Evolutionary conservation across 805 yeast genomes (phyloP).

Genomic region (Clavispora asparagi): DNA sequence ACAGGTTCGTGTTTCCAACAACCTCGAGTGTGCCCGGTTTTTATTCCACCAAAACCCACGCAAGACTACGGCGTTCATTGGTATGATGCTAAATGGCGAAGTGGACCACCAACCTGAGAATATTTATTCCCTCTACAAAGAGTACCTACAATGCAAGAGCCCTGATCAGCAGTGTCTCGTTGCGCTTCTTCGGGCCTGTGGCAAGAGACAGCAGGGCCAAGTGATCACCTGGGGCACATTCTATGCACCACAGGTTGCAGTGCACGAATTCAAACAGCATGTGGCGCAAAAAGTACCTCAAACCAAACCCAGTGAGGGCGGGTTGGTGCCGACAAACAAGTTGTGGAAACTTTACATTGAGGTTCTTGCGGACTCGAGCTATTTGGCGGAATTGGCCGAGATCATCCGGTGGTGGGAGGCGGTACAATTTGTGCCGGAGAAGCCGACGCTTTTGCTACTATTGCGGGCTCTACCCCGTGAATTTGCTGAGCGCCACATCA

Average conservation of each 20-base stretch:
- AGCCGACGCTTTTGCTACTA: slow-evolving; percentile 34
- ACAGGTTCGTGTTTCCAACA: slow-evolving; percentile 5
- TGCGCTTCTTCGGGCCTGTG: slow-evolving; percentile 48
- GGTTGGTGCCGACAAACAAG: slow-evolving; percentile 39
- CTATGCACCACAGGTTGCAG: slow-evolving; percentile 56
- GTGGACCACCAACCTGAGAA: slow-evolving; percentile 22
- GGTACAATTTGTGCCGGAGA: slow-evolving; percentile 38
- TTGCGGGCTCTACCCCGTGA: slow-evolving; percentile 34
- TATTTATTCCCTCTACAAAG: slow-evolving; percentile 24
- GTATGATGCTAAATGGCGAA: slow-evolving; percentile 36
- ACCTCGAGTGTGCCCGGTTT: slow-evolving; percentile 22
- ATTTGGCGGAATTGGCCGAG: slow-evolving; percentile 44
- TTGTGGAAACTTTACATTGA: slow-evolving; percentile 52
- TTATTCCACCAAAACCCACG: slow-evolving; percentile 17
- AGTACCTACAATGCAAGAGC: slow-evolving; percentile 16
- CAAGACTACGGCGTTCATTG: slow-evolving; percentile 25
- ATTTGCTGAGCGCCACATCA: slow-evolving; percentile 31
- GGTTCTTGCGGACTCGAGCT: slow-evolving; percentile 43
- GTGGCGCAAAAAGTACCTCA: slow-evolving; percentile 14
- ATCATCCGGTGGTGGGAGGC: slow-evolving; percentile 53
- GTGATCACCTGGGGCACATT: slow-evolving; percentile 43
- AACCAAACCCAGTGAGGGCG: background rate
- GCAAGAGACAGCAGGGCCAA: slow-evolving; percentile 13
- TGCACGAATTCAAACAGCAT: slow-evolving; percentile 50
- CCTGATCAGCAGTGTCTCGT: slow-evolving; percentile 30